These are phyloP conservation scores for Capsaspora owczarzaki DNA, from an alignment of 78 protist species.

Conservation along the genomic window DNA sequence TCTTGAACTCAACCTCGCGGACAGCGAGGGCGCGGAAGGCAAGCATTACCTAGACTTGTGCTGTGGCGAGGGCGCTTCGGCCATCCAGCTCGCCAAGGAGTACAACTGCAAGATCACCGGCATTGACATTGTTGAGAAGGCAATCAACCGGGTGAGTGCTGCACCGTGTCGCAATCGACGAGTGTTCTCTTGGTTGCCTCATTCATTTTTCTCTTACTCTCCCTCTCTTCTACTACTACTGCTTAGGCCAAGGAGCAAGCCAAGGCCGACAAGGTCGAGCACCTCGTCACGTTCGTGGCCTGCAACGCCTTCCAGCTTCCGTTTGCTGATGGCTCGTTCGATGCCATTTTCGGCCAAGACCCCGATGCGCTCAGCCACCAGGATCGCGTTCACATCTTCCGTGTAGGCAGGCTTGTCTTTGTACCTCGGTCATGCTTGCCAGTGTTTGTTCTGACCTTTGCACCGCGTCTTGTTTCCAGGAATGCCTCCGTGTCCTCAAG, in stretches of 20 bases:
- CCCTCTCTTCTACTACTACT: background rate
- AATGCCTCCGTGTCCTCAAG: background rate
- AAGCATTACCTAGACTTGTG: no score
- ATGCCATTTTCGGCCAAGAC: background rate
- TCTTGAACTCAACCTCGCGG: no score
- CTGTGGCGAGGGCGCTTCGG: background rate
- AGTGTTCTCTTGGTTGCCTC: background rate
- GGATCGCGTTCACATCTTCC: background rate
- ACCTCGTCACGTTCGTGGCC: background rate
- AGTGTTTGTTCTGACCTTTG: background rate
- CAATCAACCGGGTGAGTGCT: background rate
- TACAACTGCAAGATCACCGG: background rate
- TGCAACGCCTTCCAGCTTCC: background rate
- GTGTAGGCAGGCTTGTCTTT: background rate
- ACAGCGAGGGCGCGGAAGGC: no score
- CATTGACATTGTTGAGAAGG: background rate
- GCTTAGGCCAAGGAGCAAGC: background rate
- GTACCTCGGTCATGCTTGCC: background rate
- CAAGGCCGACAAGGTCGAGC: background rate
- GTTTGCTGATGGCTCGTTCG: background rate
- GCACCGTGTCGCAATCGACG: background rate
- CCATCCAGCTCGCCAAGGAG: background rate
- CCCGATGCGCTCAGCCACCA: background rate
- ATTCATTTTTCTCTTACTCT: background rate
- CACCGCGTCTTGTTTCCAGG: background rate